Conservation (phyloP, 2,329 filamentous ascomycete genomes). For the Boeremia exigua region DNA sequence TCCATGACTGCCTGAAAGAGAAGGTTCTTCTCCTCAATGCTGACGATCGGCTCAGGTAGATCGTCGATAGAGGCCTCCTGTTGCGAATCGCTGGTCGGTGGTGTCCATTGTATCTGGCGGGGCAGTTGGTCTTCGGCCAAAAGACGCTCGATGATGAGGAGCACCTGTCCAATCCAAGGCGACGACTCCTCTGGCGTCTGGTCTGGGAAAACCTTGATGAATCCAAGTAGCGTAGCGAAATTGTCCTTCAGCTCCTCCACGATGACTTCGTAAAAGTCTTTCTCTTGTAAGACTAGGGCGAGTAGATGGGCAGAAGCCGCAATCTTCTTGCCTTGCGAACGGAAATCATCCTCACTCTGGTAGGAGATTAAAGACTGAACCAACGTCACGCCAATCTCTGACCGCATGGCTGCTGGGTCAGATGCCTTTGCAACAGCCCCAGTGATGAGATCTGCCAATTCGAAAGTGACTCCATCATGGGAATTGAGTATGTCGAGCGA, state of each 20-base stretch:
- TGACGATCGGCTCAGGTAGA: slow-evolving; percentile 67
- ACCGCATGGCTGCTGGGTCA: slow-evolving; percentile 65
- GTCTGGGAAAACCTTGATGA: slow-evolving; percentile 74
- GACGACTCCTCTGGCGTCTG: slow-evolving; percentile 78
- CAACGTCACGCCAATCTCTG: slow-evolving; percentile 81
- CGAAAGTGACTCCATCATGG: slow-evolving; percentile 87
- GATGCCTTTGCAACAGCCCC: slow-evolving; percentile 69
- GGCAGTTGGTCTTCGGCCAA: slow-evolving; percentile 90
- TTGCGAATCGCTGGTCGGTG: slow-evolving; percentile 56
- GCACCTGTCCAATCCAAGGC: slow-evolving; percentile 88
- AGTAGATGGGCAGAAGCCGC: slow-evolving; percentile 92
- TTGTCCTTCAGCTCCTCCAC: slow-evolving; percentile 77
- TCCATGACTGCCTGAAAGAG: slow-evolving; percentile 82
- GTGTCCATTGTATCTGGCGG: slow-evolving; percentile 72
- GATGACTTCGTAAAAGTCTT: slow-evolving; percentile 78
- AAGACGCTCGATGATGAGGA: slow-evolving; percentile 88
- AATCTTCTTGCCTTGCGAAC: slow-evolving; percentile 70
- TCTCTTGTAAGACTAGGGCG: slow-evolving; percentile 84
- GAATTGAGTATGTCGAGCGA: slow-evolving; percentile 88
- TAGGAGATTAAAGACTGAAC: slow-evolving; percentile 80
- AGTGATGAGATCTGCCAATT: slow-evolving; percentile 84
- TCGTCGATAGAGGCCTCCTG: slow-evolving; percentile 63
- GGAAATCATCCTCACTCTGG: slow-evolving; percentile 63
- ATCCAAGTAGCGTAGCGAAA: slow-evolving; percentile 76
- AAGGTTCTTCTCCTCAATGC: slow-evolving; percentile 68